These are phyloP conservation scores for Tausonia pullulans DNA, from an alignment of 1,284 basidiomycete genomes.

Conservation along the genomic window DNA sequence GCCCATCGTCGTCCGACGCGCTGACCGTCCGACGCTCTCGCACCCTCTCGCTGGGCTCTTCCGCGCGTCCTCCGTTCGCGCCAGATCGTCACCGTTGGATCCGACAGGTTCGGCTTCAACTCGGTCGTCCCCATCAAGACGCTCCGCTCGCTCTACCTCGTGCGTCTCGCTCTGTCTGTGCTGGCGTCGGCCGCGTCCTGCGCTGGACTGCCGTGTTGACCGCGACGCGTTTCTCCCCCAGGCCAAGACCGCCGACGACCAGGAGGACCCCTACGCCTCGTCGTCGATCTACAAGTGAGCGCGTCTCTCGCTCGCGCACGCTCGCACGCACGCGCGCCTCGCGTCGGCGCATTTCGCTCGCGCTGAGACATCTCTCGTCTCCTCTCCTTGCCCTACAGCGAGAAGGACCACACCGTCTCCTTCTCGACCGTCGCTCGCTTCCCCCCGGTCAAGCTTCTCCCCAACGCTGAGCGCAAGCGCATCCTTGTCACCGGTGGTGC, in stretches of 20 bases:
- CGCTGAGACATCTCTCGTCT: not conserved
- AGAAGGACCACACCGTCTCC: constrained; percentile 63
- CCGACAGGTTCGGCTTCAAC: constrained; percentile 76
- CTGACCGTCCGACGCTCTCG: not conserved
- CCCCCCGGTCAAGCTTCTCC: constrained; percentile 76
- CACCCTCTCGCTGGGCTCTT: not conserved
- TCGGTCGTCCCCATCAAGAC: constrained; percentile 64
- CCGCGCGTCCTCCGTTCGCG: not conserved
- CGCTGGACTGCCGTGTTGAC: not conserved
- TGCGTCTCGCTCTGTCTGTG: constrained; percentile 56
- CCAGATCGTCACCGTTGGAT: constrained; percentile 62
- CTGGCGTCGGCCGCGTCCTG: constrained; percentile 28
- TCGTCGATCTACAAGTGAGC: constrained; percentile 9
- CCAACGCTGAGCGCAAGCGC: constrained; percentile 68
- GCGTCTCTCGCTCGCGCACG: not conserved
- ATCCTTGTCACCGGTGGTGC: constrained; percentile 86
- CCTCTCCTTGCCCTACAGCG: constrained; percentile 42
- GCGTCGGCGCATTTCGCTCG: not conserved
- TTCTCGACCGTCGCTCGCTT: constrained; percentile 84
- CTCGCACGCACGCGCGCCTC: too few relatives aligned
- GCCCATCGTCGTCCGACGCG: not conserved
- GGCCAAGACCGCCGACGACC: constrained; percentile 42
- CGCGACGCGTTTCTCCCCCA: not conserved
- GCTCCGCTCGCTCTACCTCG: constrained; percentile 73
- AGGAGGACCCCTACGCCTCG: constrained; percentile 51